These are phyloP conservation scores for Aphanomyces astaci DNA, from an alignment of 352 stramenopile genomes.

Conservation along the genomic window DNA sequence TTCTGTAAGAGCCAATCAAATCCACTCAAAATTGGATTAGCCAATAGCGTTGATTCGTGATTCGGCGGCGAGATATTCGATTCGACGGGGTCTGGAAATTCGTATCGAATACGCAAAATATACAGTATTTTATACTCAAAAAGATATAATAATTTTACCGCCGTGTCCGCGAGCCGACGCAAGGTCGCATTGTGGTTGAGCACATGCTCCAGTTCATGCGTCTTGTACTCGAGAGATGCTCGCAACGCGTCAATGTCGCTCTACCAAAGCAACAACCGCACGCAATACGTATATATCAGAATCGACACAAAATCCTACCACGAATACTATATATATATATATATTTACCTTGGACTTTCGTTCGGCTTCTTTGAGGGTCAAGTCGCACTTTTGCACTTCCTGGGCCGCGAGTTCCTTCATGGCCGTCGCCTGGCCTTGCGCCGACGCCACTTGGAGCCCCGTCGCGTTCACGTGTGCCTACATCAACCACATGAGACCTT, in stretches of 20 bases:
- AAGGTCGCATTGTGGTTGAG: conserved; percentile 83
- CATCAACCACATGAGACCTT: background rate
- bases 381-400: conserved; percentile 70
- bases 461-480: conserved; percentile 75
- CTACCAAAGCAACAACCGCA: no score
- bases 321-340: no score
- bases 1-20: no score
- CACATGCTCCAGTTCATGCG: conserved; percentile 80
- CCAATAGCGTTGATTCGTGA: no score
- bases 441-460: conserved; percentile 71
- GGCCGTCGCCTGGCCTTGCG: conserved; percentile 66
- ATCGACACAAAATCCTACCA: background rate
- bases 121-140: no score
- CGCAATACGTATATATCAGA: no score
- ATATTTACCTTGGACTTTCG: conserved; percentile 38
- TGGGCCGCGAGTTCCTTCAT: conserved; percentile 75
- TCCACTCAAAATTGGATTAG: no score
- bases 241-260: conserved; percentile 55
- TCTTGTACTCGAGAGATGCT: conserved; percentile 78
- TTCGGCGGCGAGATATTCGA: no score
- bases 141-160: no score
- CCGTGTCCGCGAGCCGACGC: conserved; percentile 74
- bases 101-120: no score
- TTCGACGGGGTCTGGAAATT: no score
- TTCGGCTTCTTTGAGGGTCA: conserved; percentile 66